These are phyloP conservation scores for Earliella scabrosa DNA, from an alignment of 1,284 basidiomycete species.

Conservation along the genomic window DNA sequence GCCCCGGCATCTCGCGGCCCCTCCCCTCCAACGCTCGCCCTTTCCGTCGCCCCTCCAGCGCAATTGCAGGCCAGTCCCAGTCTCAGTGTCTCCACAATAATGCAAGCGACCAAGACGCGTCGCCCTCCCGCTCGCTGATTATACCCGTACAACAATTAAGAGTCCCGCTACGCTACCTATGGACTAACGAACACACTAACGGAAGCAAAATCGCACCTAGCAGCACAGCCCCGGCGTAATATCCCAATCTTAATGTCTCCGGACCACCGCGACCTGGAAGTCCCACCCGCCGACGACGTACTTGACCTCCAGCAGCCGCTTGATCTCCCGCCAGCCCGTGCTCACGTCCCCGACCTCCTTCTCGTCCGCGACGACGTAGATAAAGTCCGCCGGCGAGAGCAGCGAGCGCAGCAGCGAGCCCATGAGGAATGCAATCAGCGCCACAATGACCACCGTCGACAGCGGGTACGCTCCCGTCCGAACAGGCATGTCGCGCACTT, in stretches of 20 bases:
- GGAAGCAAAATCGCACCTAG: not conserved
- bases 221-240: not conserved
- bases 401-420: slow-evolving; percentile 90
- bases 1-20: slow-evolving; percentile 20
- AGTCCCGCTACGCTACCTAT: not conserved
- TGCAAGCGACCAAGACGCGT: too few relatives aligned
- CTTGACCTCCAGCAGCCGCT: slow-evolving; percentile 78
- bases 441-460: slow-evolving; percentile 76
- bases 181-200: not conserved
- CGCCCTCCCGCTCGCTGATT: not conserved
- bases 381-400: slow-evolving; percentile 90
- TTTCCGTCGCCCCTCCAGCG: slow-evolving; percentile 11
- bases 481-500: slow-evolving; percentile 8
- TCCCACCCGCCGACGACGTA: slow-evolving; percentile 82
- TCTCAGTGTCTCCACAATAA: too few relatives aligned
- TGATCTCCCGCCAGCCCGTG: slow-evolving; percentile 82
- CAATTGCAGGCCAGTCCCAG: too few relatives aligned
- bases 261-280: slow-evolving; percentile 78
- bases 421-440: slow-evolving; percentile 88
- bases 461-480: slow-evolving; percentile 43
- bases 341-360: slow-evolving; percentile 53
- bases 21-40: not conserved
- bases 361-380: slow-evolving; percentile 71
- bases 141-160: not conserved
- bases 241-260: slow-evolving; percentile 53